Percentiles rank a stretch among this genome's conserved stretches.
phyloP scores from a whole-genome alignment of 345 rosid genomes.

The Syzygium oleosum region DNA sequence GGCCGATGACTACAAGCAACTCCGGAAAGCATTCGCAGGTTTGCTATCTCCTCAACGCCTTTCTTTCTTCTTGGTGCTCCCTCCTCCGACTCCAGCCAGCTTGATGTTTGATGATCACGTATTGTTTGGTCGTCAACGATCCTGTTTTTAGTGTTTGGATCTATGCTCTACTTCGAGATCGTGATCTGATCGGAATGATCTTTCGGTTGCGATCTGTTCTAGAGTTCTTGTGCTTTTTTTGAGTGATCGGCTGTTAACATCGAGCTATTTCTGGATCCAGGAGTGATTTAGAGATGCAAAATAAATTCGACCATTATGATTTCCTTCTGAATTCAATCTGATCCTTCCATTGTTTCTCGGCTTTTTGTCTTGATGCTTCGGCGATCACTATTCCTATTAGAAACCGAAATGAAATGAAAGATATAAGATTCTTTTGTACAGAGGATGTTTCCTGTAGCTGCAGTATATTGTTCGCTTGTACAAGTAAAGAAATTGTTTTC shows the following conservation, averaged over 20 bases:
- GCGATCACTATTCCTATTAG: too few species aligned
- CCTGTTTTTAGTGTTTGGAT: neutral
- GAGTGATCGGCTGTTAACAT: neutral
- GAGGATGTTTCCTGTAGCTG: neutral
- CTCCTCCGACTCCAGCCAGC: neutral
- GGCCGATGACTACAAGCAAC: conserved; percentile 58
- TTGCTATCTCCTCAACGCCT: neutral
- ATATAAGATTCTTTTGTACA: too few species aligned
- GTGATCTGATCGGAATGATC: neutral
- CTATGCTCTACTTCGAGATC: neutral
- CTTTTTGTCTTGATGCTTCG: too few species aligned
- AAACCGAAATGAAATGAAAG: too few species aligned
- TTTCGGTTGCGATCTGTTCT: neutral
- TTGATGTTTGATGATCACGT: neutral
- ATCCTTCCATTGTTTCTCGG: neutral
- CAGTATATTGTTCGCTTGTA: neutral
- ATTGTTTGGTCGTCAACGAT: neutral
- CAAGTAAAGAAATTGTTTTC: neutral
- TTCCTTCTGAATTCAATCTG: neutral
- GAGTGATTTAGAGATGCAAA: too few species aligned
- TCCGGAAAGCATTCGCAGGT: conserved; percentile 62
- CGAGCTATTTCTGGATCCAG: neutral
- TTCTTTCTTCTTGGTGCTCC: neutral
- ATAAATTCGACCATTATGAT: neutral
- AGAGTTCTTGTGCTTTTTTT: neutral